These are phyloP conservation scores for Macaranga tanarius DNA, from an alignment of 441 rosid species.

Conservation along the genomic window DNA sequence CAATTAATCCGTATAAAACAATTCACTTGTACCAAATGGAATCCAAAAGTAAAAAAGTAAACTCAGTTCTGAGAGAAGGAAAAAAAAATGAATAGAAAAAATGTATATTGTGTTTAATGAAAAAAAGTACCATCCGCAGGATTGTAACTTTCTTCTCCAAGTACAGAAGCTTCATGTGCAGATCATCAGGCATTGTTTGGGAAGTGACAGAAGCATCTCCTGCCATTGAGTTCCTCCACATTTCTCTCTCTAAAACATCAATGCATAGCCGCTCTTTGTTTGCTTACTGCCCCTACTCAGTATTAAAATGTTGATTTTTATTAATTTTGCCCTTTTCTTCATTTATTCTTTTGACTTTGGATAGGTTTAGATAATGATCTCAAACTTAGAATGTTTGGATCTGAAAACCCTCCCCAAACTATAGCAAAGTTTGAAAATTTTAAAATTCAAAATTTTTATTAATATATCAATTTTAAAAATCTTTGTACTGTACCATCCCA, in stretches of 20 bases:
- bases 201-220: conserved; percentile 42
- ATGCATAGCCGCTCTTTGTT: conserved; percentile 75
- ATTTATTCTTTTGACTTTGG: too few relatives aligned
- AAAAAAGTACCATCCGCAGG: conserved; percentile 10
- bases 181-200: conserved; percentile 54
- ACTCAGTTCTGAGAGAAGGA: neutral
- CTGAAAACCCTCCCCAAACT: too few relatives aligned
- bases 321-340: too few relatives aligned
- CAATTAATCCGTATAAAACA: neutral
- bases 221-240: conserved; percentile 58
- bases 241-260: conserved; percentile 76
- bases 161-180: conserved; percentile 75
- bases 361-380: too few relatives aligned
- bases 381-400: too few relatives aligned
- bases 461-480: too few relatives aligned
- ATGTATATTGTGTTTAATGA: neutral
- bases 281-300: conserved; percentile 66
- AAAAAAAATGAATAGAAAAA: neutral
- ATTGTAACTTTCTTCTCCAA: conserved; percentile 79
- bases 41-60: neutral
- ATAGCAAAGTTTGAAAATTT: too few relatives aligned
- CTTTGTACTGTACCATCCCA: too few relatives aligned
- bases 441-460: too few relatives aligned
- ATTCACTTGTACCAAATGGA: neutral
- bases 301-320: too few relatives aligned